Conservation (phyloP, 768 basidiomycete genomes). For the Mrakia frigida region DNA sequence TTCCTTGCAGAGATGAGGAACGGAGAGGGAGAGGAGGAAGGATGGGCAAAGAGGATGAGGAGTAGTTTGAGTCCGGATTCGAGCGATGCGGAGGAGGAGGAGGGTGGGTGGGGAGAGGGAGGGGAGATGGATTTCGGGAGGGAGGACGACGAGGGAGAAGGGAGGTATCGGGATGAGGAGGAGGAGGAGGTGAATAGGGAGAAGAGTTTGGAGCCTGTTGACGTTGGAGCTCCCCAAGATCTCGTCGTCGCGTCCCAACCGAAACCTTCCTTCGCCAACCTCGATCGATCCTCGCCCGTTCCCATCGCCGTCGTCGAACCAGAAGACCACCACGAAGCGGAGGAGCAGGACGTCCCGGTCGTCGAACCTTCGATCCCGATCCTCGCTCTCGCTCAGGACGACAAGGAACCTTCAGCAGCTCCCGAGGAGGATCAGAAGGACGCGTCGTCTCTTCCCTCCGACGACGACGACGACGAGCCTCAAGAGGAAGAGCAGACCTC, state of each 20-base stretch:
- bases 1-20: not conserved
- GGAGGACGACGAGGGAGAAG: not conserved
- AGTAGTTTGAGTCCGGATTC: slow-evolving; percentile 25
- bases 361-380: not conserved
- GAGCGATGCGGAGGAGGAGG: not conserved
- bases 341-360: not conserved
- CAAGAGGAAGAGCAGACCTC: not conserved
- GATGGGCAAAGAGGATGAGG: slow-evolving; percentile 14
- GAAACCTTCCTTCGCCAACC: not conserved
- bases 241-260: not conserved
- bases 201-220: not conserved
- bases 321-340: too few relatives aligned
- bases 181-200: not conserved
- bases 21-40: not conserved
- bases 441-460: not conserved
- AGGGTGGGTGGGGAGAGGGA: not conserved
- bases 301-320: not conserved
- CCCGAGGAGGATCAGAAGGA: not conserved
- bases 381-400: not conserved
- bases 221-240: too few relatives aligned
- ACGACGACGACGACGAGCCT: not conserved
- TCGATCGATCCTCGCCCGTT: not conserved
- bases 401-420: not conserved
- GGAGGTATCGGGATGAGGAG: not conserved
- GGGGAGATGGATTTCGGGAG: not conserved